Evolutionary conservation across 2,329 filamentous ascomycete species (phyloP).

Genomic region (Aspergillus nomiae): DNA sequence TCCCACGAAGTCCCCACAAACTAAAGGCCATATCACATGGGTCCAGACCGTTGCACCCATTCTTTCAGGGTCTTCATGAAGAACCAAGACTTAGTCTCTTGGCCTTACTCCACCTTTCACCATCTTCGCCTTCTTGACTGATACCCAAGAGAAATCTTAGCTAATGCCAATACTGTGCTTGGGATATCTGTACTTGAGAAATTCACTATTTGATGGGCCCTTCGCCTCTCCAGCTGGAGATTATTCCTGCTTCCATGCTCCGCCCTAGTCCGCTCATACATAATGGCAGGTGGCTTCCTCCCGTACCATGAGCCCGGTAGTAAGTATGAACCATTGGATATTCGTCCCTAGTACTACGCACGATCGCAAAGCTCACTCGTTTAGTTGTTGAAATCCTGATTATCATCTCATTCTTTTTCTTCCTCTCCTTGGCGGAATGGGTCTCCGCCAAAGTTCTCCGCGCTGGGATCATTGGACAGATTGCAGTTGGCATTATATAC

Average conservation of each 20-base stretch:
- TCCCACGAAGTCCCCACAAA: not conserved
- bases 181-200: not conserved
- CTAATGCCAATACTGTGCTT: not conserved
- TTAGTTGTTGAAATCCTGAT: constrained; percentile 45
- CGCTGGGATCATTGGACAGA: constrained; percentile 52
- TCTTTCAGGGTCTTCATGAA: not conserved
- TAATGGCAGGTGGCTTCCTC: constrained; percentile 32
- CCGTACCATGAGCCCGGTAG: constrained; percentile 44
- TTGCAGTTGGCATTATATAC: constrained; percentile 51
- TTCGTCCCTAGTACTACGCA: not conserved
- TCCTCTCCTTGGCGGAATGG: constrained; percentile 47
- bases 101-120: not conserved
- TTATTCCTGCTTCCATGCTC: not conserved
- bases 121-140: not conserved
- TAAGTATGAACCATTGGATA: constrained; percentile 19
- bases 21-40: not conserved
- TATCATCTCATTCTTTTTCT: constrained; percentile 50
- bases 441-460: constrained; percentile 44
- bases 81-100: not conserved
- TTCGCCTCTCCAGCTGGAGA: not conserved
- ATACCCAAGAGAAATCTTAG: not conserved
- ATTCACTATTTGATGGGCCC: not conserved
- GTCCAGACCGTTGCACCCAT: not conserved
- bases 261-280: not conserved
- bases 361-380: not conserved